These are phyloP conservation scores for Eragrostis tef DNA, from an alignment of 202 grass and related monocot species.

Conservation along the genomic window DNA sequence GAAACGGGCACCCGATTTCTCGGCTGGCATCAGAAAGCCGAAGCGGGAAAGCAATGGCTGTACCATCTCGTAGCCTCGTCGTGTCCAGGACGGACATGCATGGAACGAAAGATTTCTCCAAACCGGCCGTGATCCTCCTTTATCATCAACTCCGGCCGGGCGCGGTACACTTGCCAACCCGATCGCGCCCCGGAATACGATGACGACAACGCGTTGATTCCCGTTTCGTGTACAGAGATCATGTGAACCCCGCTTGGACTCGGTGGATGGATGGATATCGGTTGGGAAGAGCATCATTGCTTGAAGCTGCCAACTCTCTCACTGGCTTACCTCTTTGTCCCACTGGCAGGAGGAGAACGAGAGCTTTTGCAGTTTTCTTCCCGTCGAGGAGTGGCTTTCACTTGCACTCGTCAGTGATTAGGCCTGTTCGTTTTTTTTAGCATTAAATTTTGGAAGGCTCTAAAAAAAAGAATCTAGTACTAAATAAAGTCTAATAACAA, in stretches of 20 bases:
- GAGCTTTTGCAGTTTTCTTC: background rate
- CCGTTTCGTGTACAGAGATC: slow-evolving; percentile 12
- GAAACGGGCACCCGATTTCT: slow-evolving; percentile 34
- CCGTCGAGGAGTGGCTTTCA: background rate
- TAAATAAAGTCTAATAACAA: too few species aligned
- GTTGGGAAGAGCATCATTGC: slow-evolving; percentile 15
- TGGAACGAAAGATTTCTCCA: slow-evolving; percentile 8
- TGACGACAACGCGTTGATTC: slow-evolving; percentile 33
- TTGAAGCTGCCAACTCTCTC: background rate
- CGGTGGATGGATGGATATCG: background rate
- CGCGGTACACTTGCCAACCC: background rate
- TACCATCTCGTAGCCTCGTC: background rate
- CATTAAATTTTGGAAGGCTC: too few species aligned
- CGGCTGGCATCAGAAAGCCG: background rate
- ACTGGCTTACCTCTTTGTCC: background rate
- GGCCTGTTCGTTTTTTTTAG: too few species aligned
- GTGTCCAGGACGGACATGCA: background rate
- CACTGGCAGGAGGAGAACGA: background rate
- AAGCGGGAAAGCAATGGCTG: background rate
- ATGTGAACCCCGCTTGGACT: slow-evolving; percentile 19
- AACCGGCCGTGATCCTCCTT: slow-evolving; percentile 19
- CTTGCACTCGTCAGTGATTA: background rate
- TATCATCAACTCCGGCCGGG: background rate
- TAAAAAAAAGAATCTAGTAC: too few species aligned
- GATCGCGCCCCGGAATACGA: slow-evolving; percentile 10